Percentiles rank a stretch among this genome's conserved stretches.
phyloP scores from a whole-genome alignment of 1,284 basidiomycete species.

The Sporisorium sorghi region DNA sequence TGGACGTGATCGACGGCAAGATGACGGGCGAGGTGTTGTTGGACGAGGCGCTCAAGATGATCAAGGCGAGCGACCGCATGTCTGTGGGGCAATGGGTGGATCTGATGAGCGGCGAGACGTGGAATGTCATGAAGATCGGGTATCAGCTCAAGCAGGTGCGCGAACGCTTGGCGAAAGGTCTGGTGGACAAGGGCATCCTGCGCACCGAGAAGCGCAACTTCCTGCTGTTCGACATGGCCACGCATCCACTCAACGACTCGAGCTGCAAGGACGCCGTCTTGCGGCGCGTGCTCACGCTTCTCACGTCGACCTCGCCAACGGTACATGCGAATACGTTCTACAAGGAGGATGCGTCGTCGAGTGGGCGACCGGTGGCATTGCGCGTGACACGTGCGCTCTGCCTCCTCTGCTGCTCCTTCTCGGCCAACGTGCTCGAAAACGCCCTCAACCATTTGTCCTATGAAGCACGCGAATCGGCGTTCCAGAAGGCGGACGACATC shows the following conservation, averaged over 20 bases:
- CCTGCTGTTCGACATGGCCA: constrained; percentile 69
- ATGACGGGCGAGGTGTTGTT: constrained; percentile 66
- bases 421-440: constrained; percentile 67
- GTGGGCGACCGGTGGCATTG: constrained; percentile 37
- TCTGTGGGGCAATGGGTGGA: constrained; percentile 66
- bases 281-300: constrained; percentile 58
- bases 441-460: constrained; percentile 65
- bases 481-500: constrained; percentile 62
- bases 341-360: constrained; percentile 48
- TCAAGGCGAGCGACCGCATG: constrained; percentile 60
- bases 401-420: constrained; percentile 62
- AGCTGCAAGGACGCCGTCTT: constrained; percentile 65
- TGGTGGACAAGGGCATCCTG: constrained; percentile 68
- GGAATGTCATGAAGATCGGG: constrained; percentile 68
- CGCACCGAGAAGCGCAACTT: constrained; percentile 69
- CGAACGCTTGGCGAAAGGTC: constrained; percentile 67
- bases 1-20: constrained; percentile 64
- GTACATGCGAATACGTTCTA: constrained; percentile 58
- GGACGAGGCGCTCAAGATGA: constrained; percentile 67
- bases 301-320: constrained; percentile 52
- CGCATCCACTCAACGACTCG: constrained; percentile 66
- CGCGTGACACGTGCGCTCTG: constrained; percentile 62
- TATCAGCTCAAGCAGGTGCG: constrained; percentile 69
- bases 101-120: constrained; percentile 68
- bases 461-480: constrained; percentile 59